These are phyloP conservation scores for Coemansia sp. DNA, from an alignment of 192 early-diverging fungal genomes.

Conservation along the genomic window DNA sequence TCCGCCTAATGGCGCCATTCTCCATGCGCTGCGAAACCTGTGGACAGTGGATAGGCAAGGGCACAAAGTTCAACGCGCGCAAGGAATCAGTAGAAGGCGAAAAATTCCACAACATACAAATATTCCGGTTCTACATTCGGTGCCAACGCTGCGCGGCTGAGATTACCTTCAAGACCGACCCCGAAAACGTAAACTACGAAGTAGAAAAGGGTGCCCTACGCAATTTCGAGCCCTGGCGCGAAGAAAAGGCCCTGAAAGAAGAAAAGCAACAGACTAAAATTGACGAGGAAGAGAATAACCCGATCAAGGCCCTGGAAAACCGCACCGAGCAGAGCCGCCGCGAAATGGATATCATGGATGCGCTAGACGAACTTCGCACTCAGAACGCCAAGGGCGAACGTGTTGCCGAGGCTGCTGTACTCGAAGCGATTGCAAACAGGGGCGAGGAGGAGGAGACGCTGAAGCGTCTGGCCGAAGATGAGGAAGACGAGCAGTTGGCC, in stretches of 20 bases:
- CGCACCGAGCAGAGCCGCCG: slow-evolving; percentile 89
- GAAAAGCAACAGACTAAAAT: slow-evolving; percentile 59
- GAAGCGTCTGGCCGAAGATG: slow-evolving; percentile 29
- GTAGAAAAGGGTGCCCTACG: slow-evolving; percentile 89
- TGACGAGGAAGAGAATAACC: slow-evolving; percentile 87
- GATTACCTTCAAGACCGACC: slow-evolving; percentile 99
- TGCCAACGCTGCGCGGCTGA: slow-evolving; percentile 95
- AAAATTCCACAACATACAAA: slow-evolving; percentile 71
- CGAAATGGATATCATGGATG: slow-evolving; percentile 98
- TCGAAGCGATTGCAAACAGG: slow-evolving; percentile 54
- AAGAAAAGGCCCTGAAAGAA: slow-evolving; percentile 63
- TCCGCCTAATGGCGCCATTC: slow-evolving; percentile 97
- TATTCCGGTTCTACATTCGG: slow-evolving; percentile 80
- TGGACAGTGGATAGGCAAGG: slow-evolving; percentile 96
- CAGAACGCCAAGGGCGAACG: slow-evolving; percentile 83
- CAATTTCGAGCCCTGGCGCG: slow-evolving; percentile 96
- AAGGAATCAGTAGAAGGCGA: slow-evolving; percentile 69
- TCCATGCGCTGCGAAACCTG: slow-evolving; percentile 97
- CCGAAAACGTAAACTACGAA: slow-evolving; percentile 91
- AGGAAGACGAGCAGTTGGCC: slow-evolving; percentile 29
- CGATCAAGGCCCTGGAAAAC: slow-evolving; percentile 95
- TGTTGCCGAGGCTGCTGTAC: slow-evolving; percentile 64
- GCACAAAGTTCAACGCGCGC: slow-evolving; percentile 97
- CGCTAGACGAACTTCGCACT: slow-evolving; percentile 91
- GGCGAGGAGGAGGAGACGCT: slow-evolving; percentile 13